phyloP scores from a whole-genome alignment of 2,329 filamentous ascomycete genomes.

The Venturia asperata region DNA sequence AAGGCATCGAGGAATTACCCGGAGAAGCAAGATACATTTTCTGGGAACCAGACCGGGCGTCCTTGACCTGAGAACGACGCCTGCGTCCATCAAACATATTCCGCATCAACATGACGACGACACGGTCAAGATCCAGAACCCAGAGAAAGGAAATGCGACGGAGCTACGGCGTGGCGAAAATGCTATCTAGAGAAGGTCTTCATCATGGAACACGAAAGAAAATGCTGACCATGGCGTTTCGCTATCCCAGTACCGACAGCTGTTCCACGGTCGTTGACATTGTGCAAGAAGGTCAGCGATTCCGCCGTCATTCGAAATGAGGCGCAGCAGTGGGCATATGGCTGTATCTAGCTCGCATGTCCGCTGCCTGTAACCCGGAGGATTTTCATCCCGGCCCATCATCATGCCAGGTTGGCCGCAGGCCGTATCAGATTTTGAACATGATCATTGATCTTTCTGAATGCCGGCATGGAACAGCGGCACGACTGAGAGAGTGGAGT shows the following conservation, averaged over 20 bases:
- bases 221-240: not conserved
- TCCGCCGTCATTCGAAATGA: not conserved
- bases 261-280: not conserved
- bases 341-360: not conserved
- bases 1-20: not conserved
- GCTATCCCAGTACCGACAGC: not conserved
- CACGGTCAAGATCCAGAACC: not conserved
- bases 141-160: not conserved
- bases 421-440: not conserved
- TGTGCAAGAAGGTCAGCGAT: not conserved
- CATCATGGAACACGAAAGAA: no score
- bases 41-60: not conserved
- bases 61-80: not conserved
- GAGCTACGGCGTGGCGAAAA: not conserved
- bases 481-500: no score
- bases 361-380: conserved; percentile 2
- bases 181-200: not conserved
- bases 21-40: not conserved
- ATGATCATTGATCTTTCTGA: no score
- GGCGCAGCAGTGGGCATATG: not conserved
- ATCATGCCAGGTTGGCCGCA: not conserved
- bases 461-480: not conserved
- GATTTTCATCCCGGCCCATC: not conserved
- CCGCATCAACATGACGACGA: not conserved
- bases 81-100: not conserved